Evolutionary conservation across 2,329 filamentous ascomycete genomes (phyloP), one percentile per base, ranked within the genome.

Genomic region (Aspergillus melleus): DNA sequence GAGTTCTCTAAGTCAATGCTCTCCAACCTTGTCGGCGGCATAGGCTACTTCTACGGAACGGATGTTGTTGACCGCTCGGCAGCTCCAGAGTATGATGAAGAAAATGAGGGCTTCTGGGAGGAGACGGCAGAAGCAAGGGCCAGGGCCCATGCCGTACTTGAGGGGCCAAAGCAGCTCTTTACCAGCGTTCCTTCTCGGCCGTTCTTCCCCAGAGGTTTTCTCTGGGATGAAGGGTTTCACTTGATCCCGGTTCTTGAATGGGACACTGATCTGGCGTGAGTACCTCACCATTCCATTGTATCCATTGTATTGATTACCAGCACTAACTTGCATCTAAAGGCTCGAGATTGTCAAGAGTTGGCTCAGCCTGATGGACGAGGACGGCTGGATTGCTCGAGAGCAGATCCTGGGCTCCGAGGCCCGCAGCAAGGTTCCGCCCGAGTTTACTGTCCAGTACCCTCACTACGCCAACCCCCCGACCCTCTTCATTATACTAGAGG

Each of bases 161-260:
- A 96, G 71, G 91, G 91, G 0, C 92, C 94, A 1, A 91, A 89
- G 57, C 91, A 96, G 74, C 85, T 99, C 2, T 98, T 93, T 74
- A 96, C 93, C 6, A 91, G 88, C 68, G 89, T 98, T 58, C 95
- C 95, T 0, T 98, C 94, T 9, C 84, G 95, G 4, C 91, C 95
- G 0, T 99, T 99, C 81, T 99, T 99, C 78, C 95, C 95, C 1
- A 86, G 95, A 62, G 95, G 95, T 0, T 99, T 99, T 74, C 83
- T 98, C 4, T 99, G 95, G 95, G 95, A 99, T 69, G 95, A 99
- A 75, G 95, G 95, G 0, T 99, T 98, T 77, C 95, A 99, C 71
- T 81, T 99, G 39, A 81, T 96, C 52, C 93, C 93, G 1, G 88
- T 99, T 56, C 85, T 92, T 20, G 94, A 99, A 66, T 99, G 93